Conservation (phyloP, 306 rosid species). For the Cucumis melo region DNA sequence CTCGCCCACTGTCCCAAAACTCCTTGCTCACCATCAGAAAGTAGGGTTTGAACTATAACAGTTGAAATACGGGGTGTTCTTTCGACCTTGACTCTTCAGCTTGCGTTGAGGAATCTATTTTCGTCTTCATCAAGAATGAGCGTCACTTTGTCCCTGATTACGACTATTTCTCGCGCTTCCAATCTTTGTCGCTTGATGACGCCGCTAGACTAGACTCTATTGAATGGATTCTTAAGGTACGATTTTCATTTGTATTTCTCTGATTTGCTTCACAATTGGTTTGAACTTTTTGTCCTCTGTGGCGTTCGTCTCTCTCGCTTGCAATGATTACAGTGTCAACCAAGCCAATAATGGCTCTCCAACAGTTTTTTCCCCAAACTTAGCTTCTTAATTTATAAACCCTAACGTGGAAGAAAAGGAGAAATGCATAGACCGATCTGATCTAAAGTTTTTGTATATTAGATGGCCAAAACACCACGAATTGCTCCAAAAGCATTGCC, state of each 20-base stretch:
- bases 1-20: too few relatives aligned
- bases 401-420: too few relatives aligned
- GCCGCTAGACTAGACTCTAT: constrained; percentile 67
- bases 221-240: constrained; percentile 98
- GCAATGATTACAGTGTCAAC: too few relatives aligned
- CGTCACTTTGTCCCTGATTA: constrained; percentile 65
- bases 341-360: too few relatives aligned
- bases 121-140: constrained; percentile 71
- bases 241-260: neutral
- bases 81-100: constrained; percentile 38
- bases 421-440: neutral
- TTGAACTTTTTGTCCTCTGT: too few relatives aligned
- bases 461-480: neutral
- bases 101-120: constrained; percentile 49
- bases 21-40: too few relatives aligned
- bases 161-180: constrained; percentile 49
- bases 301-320: too few relatives aligned
- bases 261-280: neutral
- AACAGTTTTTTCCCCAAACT: too few relatives aligned
- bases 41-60: too few relatives aligned
- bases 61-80: constrained; percentile 44
- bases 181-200: constrained; percentile 49
- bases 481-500: neutral
- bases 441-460: neutral
- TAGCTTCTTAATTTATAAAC: too few relatives aligned